phyloP scores from a whole-genome alignment of 2,329 filamentous ascomycete genomes.

The Neonectria magnoliae region DNA sequence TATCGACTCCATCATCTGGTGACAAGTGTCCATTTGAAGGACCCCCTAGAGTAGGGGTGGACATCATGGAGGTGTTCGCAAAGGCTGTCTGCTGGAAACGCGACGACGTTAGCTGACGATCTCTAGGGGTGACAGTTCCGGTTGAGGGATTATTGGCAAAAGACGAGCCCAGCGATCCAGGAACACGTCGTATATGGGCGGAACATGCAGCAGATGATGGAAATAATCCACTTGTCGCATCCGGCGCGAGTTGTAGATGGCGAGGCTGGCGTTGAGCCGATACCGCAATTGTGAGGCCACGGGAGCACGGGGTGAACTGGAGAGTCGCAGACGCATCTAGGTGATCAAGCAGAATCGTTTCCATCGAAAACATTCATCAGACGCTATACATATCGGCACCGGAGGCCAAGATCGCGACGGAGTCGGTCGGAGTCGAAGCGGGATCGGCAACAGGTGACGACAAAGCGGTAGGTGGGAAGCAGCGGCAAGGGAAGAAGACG shows the following conservation, averaged over 20 bases:
- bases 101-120: constrained; percentile 48
- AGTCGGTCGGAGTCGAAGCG: constrained; percentile 45
- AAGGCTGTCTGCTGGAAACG: constrained; percentile 61
- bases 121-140: constrained; percentile 25
- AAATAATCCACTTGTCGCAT: constrained; percentile 57
- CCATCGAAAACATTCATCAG: constrained; percentile 47
- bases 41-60: constrained; percentile 69
- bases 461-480: constrained; percentile 46
- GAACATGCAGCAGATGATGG: constrained; percentile 38
- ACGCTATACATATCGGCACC: constrained; percentile 37
- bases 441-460: constrained; percentile 51
- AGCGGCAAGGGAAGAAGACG: constrained; percentile 42
- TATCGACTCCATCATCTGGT: constrained; percentile 59
- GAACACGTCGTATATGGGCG: constrained; percentile 33
- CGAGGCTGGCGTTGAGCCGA: constrained; percentile 58
- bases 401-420: constrained; percentile 50
- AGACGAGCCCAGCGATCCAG: constrained; percentile 44
- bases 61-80: constrained; percentile 71
- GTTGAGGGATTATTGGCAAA: constrained; percentile 34
- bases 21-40: constrained; percentile 74
- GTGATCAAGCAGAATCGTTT: constrained; percentile 48
- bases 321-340: constrained; percentile 42
- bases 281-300: constrained; percentile 54
- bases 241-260: constrained; percentile 54
- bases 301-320: constrained; percentile 32